phyloP scores from a whole-genome alignment of 306 rosid species.

The Rosa chinensis region DNA sequence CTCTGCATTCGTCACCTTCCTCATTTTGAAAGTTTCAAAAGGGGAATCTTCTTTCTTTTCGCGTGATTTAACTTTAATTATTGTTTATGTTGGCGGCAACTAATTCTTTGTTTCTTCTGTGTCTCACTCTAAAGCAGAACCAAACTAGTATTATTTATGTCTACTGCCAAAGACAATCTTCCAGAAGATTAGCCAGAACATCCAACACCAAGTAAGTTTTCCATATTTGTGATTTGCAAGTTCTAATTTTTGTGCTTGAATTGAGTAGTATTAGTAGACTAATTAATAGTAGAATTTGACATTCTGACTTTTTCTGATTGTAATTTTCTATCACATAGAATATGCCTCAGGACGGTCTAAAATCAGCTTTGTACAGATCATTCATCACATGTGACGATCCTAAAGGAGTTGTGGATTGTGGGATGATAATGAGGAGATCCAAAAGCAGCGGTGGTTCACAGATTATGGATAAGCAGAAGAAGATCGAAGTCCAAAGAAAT shows the following conservation, averaged over 20 bases:
- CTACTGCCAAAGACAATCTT: constrained; percentile 44
- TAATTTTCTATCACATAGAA: constrained; percentile 45
- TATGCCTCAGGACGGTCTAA: constrained; percentile 55
- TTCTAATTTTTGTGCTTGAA: constrained; percentile 19
- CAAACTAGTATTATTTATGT: constrained; percentile 41
- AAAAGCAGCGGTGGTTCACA: constrained; percentile 37
- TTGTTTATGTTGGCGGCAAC: constrained; percentile 29
- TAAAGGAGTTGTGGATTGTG: constrained; percentile 84
- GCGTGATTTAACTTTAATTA: constrained; percentile 14
- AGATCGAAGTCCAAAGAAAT: constrained; percentile 42
- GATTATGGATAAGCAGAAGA: constrained; percentile 55
- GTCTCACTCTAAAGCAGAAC: constrained; percentile 36
- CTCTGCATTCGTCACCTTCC: constrained; percentile 9
- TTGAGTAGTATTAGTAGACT: background rate
- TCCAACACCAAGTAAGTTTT: constrained; percentile 45
- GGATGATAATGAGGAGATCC: constrained; percentile 51
- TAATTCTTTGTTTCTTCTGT: constrained; percentile 39
- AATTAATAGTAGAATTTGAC: constrained; percentile 27
- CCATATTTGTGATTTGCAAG: constrained; percentile 3
- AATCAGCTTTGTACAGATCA: constrained; percentile 66
- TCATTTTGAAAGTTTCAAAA: constrained; percentile 34
- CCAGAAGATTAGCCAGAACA: constrained; percentile 25
- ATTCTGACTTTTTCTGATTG: constrained; percentile 34
- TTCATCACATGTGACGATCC: constrained; percentile 89
- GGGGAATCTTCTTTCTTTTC: constrained; percentile 34